These are phyloP conservation scores for Rhizopus sp. DNA, from an alignment of 371 early-diverging fungal species.

Conservation along the genomic window DNA sequence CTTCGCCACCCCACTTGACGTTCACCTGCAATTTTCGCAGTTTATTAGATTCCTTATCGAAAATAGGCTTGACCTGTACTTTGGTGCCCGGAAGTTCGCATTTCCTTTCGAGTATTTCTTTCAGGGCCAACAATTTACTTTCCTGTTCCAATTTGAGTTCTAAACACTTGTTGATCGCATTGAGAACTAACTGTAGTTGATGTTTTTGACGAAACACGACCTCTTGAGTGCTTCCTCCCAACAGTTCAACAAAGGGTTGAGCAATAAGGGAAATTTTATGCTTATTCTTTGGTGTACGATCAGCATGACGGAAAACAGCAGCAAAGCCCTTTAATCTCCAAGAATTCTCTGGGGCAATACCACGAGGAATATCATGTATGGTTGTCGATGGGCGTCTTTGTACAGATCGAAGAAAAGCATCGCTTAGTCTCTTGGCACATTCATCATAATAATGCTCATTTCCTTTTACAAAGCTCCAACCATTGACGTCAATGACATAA, in stretches of 20 bases:
- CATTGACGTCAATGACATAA: conserved; percentile 98
- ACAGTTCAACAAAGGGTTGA: conserved; percentile 67
- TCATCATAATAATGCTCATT: conserved; percentile 91
- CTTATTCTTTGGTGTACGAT: conserved; percentile 98
- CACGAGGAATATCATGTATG: conserved; percentile 58
- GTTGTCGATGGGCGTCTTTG: conserved; percentile 57
- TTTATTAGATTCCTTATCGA: conserved; percentile 58
- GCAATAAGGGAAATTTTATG: conserved; percentile 77
- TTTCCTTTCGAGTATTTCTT: conserved; percentile 79
- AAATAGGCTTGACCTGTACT: conserved; percentile 88
- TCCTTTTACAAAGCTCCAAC: conserved; percentile 99
- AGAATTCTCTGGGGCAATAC: conserved; percentile 69
- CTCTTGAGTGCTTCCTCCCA: conserved; percentile 74
- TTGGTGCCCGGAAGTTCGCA: conserved; percentile 85
- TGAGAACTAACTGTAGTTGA: conserved; percentile 70
- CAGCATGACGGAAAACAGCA: conserved; percentile 94
- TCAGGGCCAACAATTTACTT: conserved; percentile 66
- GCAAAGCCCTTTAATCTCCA: conserved; percentile 94
- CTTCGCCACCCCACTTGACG: conserved; percentile 97
- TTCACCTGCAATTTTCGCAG: conserved; percentile 84
- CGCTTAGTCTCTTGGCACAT: conserved; percentile 75
- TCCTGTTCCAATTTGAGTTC: conserved; percentile 58
- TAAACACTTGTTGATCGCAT: conserved; percentile 66
- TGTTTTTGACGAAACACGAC: conserved; percentile 79
- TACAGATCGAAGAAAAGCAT: conserved; percentile 43